These are phyloP conservation scores for Phytophthora fragariae DNA, from an alignment of 352 stramenopile genomes.

Conservation along the genomic window DNA sequence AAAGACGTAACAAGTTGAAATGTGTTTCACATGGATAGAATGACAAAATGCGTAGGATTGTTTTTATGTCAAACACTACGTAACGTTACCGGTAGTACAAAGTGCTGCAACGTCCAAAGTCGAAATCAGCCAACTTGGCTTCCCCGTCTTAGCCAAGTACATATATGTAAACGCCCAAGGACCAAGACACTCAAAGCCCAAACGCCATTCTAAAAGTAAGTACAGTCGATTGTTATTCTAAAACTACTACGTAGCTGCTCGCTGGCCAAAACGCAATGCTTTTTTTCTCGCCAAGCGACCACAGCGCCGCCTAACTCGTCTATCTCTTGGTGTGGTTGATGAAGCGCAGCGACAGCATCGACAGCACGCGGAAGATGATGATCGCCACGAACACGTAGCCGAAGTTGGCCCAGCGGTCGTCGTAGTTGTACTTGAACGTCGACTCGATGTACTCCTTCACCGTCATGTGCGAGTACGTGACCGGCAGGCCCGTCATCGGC, in stretches of 20 bases:
- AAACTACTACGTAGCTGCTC: background rate
- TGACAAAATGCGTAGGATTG: no score
- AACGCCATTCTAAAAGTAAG: background rate
- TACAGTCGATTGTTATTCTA: conserved; percentile 10
- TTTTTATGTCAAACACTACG: no score
- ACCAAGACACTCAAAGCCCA: no score
- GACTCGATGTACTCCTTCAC: conserved; percentile 21
- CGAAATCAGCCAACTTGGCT: conserved; percentile 31
- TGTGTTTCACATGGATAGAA: no score
- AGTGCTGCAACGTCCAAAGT: no score
- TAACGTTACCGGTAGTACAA: no score
- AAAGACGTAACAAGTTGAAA: no score
- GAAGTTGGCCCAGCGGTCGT: conserved; percentile 19
- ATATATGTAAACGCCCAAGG: conserved; percentile 41
- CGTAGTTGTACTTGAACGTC: conserved; percentile 15
- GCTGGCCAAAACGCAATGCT: conserved; percentile 3
- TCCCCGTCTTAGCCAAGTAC: no score
- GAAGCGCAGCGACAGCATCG: conserved; percentile 15
- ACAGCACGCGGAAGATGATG: conserved; percentile 12
- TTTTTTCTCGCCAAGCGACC: conserved; percentile 9
- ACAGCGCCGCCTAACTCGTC: conserved; percentile 1
- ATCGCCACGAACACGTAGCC: conserved; percentile 20
- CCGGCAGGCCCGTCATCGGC: conserved; percentile 11
- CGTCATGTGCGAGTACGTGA: conserved; percentile 12
- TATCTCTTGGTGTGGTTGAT: conserved; percentile 18